Percentiles rank a stretch among this genome's conserved stretches.
Conservation (phyloP, 192 early-diverging fungal genomes). For the Chytriomyces sp. region DNA sequence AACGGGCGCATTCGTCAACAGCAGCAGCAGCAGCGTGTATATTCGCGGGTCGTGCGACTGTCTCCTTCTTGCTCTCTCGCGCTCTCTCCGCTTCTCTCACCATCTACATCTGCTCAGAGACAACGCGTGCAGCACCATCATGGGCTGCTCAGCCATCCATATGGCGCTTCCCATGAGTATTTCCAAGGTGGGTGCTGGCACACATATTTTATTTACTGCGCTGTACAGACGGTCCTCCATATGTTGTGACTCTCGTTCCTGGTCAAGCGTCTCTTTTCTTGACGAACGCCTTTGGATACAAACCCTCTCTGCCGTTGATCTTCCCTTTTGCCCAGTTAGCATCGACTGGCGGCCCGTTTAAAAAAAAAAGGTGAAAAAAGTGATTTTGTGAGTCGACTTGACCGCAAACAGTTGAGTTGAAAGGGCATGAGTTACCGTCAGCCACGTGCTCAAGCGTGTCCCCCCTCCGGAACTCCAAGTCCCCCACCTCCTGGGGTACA, state of each 20-base stretch:
- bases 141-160: no score
- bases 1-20: no score
- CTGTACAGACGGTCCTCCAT: not conserved
- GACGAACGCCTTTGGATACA: constrained; percentile 29
- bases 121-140: no score
- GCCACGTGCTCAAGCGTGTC: constrained; percentile 24
- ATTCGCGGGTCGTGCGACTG: no score
- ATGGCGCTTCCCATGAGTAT: no score
- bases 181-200: not conserved
- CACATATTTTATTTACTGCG: not conserved
- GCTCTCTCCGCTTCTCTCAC: no score
- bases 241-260: not conserved
- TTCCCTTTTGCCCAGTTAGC: constrained; percentile 21
- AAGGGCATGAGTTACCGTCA: constrained; percentile 8
- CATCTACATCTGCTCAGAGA: no score
- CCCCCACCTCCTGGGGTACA: constrained; percentile 7
- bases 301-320: constrained; percentile 21
- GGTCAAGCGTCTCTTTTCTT: not conserved
- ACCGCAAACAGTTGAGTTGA: not conserved
- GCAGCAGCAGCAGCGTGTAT: no score
- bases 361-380: not conserved
- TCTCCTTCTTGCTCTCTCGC: no score
- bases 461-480: constrained; percentile 19
- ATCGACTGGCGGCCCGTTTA: constrained; percentile 13
- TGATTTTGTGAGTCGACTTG: not conserved